phyloP scores from a whole-genome alignment of 768 basidiomycete species.

The Galerina sulciceps region DNA sequence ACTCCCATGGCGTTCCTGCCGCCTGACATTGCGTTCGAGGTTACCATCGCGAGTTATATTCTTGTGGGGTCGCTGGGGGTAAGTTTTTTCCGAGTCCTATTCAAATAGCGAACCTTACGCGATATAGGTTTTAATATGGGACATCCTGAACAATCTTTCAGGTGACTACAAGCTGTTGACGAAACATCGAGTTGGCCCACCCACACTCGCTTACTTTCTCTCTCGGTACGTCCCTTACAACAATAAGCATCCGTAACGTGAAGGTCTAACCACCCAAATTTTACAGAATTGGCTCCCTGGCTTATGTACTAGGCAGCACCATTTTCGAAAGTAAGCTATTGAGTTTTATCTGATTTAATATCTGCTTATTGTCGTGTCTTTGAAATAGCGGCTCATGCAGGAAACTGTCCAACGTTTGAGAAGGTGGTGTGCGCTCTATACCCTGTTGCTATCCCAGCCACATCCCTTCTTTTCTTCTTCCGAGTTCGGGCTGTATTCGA shows the following conservation, averaged over 20 bases:
- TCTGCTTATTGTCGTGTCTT: not conserved
- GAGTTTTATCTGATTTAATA: not conserved
- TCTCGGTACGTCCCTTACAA: conserved; percentile 15
- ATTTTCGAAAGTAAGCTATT: conserved; percentile 19
- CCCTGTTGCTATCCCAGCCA: conserved; percentile 18
- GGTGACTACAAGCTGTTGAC: conserved; percentile 26
- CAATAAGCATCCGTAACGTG: not conserved
- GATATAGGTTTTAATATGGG: conserved; percentile 31
- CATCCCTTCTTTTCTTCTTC: conserved; percentile 31
- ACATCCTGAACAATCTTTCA: conserved; percentile 27
- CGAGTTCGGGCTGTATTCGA: conserved; percentile 27
- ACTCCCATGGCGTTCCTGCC: conserved; percentile 16
- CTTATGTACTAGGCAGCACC: conserved; percentile 15
- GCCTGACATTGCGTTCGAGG: conserved; percentile 11
- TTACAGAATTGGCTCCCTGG: conserved; percentile 13
- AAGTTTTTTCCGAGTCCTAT: not conserved
- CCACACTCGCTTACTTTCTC: conserved; percentile 27
- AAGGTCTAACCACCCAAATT: not conserved
- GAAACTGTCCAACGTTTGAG: conserved; percentile 14
- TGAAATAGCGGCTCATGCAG: conserved; percentile 15
- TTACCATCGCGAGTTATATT: conserved; percentile 8
- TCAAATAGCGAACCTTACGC: not conserved
- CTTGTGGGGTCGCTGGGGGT: conserved; percentile 10
- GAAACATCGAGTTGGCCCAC: conserved; percentile 16
- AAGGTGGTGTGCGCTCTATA: conserved; percentile 15